Conservation (phyloP, 2,329 filamentous ascomycete species). For the Apiospora sp. region DNA sequence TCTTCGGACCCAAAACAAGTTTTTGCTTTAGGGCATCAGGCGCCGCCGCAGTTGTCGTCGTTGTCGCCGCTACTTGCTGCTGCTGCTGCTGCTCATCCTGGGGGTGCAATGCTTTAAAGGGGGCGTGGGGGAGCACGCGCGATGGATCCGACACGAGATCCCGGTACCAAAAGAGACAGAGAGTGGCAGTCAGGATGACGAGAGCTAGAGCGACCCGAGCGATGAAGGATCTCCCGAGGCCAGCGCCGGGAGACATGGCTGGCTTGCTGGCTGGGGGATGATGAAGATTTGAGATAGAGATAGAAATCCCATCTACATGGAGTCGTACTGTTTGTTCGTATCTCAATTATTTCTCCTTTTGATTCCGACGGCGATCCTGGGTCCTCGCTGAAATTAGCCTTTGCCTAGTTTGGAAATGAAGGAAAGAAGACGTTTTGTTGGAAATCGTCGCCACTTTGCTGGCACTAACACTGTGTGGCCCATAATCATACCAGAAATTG, state of each 20-base stretch:
- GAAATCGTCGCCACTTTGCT: not conserved
- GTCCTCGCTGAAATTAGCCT: slow-evolving; percentile 2
- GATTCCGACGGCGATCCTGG: not conserved
- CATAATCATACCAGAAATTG: not conserved
- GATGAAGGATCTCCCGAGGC: slow-evolving; percentile 6
- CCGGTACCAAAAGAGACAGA: not conserved
- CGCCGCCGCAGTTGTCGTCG: not conserved
- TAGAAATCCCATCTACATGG: not conserved
- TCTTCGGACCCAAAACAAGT: not conserved
- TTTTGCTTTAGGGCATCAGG: not conserved
- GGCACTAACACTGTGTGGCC: slow-evolving; percentile 11
- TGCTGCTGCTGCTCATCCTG: not conserved
- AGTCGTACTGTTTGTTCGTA: not conserved
- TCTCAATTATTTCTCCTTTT: slow-evolving; percentile 1
- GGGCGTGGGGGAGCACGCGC: slow-evolving; percentile 1
- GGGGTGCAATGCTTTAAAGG: not conserved
- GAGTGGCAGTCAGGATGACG: not conserved
- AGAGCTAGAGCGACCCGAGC: slow-evolving; percentile 6
- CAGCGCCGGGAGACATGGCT: slow-evolving; percentile 1
- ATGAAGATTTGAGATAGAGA: not conserved
- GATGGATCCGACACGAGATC: not conserved
- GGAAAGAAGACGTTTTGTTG: not conserved
- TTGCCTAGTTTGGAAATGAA: slow-evolving; percentile 1
- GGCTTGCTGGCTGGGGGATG: not conserved
- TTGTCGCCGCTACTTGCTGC: too few relatives aligned